phyloP scores from a whole-genome alignment of 345 rosid species.

The Odontarrhena argentea region DNA sequence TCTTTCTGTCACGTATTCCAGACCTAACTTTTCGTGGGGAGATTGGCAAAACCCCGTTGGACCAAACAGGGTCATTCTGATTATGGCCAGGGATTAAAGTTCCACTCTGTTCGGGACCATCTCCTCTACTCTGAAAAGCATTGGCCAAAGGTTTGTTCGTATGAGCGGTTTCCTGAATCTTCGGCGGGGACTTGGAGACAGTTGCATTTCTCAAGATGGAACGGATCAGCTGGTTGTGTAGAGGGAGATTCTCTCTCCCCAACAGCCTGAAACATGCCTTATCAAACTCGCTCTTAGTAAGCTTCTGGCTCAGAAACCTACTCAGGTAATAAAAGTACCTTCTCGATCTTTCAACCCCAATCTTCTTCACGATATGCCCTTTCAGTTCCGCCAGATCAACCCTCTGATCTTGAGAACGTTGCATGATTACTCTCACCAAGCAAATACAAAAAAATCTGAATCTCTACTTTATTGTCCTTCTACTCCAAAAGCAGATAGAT shows the following conservation, averaged over 20 bases:
- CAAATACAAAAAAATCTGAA: neutral
- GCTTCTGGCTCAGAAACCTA: conserved; percentile 80
- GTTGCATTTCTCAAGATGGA: conserved; percentile 81
- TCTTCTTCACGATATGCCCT: conserved; percentile 74
- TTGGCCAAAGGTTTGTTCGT: conserved; percentile 45
- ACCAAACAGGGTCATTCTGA: conserved; percentile 58
- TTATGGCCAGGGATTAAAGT: conserved; percentile 59
- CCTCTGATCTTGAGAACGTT: conserved; percentile 81
- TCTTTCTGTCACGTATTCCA: conserved; percentile 67
- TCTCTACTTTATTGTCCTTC: neutral
- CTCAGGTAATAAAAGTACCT: conserved; percentile 72
- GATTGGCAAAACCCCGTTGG: conserved; percentile 80
- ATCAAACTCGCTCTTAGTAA: conserved; percentile 81
- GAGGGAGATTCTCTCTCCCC: conserved; percentile 90
- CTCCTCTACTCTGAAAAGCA: conserved; percentile 51
- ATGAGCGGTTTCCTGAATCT: conserved; percentile 55
- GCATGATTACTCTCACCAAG: conserved; percentile 53
- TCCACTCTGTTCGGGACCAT: conserved; percentile 50
- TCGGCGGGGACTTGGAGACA: conserved; percentile 65
- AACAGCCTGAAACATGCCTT: conserved; percentile 76
- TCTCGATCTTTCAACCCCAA: conserved; percentile 82
- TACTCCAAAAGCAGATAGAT: conserved; percentile 5
- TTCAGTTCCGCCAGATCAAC: conserved; percentile 77
- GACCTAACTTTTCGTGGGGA: conserved; percentile 63
- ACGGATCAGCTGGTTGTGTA: conserved; percentile 83